Evolutionary conservation across 2,329 filamentous ascomycete species (phyloP).

Genomic region (Herpotrichia juniperi): DNA sequence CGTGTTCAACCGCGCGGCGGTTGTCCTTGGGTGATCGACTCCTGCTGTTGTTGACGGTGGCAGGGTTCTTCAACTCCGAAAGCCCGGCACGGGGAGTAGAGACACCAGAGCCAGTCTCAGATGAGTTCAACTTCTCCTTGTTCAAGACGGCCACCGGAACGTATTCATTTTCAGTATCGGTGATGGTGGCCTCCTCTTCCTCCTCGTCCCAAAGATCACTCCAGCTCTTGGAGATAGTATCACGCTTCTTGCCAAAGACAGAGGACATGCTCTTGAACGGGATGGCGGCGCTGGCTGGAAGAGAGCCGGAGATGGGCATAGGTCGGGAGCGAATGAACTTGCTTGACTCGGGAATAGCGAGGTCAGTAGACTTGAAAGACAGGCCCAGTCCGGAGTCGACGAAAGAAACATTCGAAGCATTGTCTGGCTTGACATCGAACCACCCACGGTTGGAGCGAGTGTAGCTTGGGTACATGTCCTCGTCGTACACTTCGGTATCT

Average conservation of each 20-base stretch:
- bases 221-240: constrained; percentile 96
- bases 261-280: constrained; percentile 74
- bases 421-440: constrained; percentile 77
- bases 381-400: constrained; percentile 80
- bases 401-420: constrained; percentile 82
- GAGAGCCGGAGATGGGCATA: constrained; percentile 78
- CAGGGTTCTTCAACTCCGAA: constrained; percentile 61
- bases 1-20: constrained; percentile 62
- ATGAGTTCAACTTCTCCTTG: constrained; percentile 45
- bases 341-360: constrained; percentile 56
- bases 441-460: constrained; percentile 69
- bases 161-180: constrained; percentile 67
- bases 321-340: constrained; percentile 68
- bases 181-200: constrained; percentile 70
- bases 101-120: constrained; percentile 50
- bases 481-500: constrained; percentile 76
- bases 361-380: constrained; percentile 73
- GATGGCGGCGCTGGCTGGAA: constrained; percentile 67
- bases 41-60: constrained; percentile 57
- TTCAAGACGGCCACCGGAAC: constrained; percentile 49
- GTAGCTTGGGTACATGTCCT: constrained; percentile 85
- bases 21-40: constrained; percentile 42
- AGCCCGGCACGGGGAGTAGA: constrained; percentile 59
- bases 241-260: constrained; percentile 78
- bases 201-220: constrained; percentile 98